Conservation (phyloP, 345 rosid species). For the Erysimum cheiranthoides region DNA sequence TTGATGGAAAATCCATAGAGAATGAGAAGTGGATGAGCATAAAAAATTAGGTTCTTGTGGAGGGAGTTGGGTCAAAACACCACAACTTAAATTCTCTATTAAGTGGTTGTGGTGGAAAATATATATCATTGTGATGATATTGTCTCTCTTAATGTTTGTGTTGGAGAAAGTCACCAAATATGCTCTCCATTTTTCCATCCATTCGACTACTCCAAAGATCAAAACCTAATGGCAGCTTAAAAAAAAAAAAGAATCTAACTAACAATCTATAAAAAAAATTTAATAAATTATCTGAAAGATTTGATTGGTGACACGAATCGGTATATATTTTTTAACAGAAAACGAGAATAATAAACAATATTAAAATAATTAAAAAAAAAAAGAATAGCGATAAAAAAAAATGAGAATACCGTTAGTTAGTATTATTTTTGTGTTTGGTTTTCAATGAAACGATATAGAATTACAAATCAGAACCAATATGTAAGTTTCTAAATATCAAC, state of each 20-base stretch:
- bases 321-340: too few relatives aligned
- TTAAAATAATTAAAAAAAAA: too few relatives aligned
- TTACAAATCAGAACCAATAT: not conserved
- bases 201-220: conserved; percentile 32
- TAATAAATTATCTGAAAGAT: not conserved
- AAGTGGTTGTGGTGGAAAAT: conserved; percentile 53
- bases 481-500: not conserved
- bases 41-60: conserved; percentile 50
- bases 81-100: conserved; percentile 45
- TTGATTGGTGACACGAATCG: too few relatives aligned
- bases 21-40: conserved; percentile 53
- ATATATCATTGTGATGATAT: conserved; percentile 41
- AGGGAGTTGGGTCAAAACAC: conserved; percentile 58
- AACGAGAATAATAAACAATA: too few relatives aligned
- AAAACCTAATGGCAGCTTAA: not conserved
- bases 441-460: too few relatives aligned
- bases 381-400: too few relatives aligned
- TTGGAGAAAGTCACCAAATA: conserved; percentile 45
- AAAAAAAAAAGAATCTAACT: not conserved
- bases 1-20: conserved; percentile 49
- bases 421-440: too few relatives aligned
- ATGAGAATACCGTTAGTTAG: too few relatives aligned
- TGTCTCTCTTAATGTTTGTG: conserved; percentile 43
- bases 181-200: conserved; percentile 37
- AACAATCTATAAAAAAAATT: not conserved